Base-by-base conservation (phyloP, 108 stramenopile species). In the Discostella stelligeroides region DNA sequence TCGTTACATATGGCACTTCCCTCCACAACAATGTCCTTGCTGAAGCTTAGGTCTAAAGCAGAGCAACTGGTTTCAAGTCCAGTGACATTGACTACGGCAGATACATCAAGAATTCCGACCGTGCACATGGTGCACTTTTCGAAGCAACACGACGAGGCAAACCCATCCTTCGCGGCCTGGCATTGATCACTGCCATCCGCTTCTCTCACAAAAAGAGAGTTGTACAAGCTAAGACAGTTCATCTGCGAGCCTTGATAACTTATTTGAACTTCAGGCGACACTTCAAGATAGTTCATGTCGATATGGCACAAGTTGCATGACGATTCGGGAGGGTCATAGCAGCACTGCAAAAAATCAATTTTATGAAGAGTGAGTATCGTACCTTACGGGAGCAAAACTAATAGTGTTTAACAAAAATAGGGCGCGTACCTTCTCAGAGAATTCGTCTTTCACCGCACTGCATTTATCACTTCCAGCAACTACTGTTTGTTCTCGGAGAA, bases 241-340 rank as follows among this genome's bases (percentile, higher is more conserved):
- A 51, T 72, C 12, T 70, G 43, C 23, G 57, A 39, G 45, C 54
- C 70, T 71, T 68, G 66, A 40, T 72, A 68, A 27, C 21, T 54
- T 38, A 79, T 43, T 34, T 42, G 38, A 12, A 45, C 77, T 14
- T 67, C 66, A 47, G 51, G n/a, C 14, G 46, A 49, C 39, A 79
- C 77, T 20, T 79, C 77, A 34, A 79, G 69, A 68, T 79, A 79
- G 13, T 72, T 17, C 2, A 30, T 59, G 41, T 63, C 70, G 38
- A 62, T 60, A 29, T 79, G 64, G 34, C 77, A 79, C 14, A 79
- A 65, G 55, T 79, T 79, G 43, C 77, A 79, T 40, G 77, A 79
- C 30, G 70, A 67, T 48, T 64, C 59, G 21, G 64, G 66, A 24
- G 77, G 64, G 34, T 70, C 64, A 25, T 72, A 79, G 27, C 77